Evolutionary conservation across 1,284 basidiomycete species (phyloP), one percentile per base, ranked within the genome.

Genomic region (Rhodotorula mucilaginosa): DNA sequence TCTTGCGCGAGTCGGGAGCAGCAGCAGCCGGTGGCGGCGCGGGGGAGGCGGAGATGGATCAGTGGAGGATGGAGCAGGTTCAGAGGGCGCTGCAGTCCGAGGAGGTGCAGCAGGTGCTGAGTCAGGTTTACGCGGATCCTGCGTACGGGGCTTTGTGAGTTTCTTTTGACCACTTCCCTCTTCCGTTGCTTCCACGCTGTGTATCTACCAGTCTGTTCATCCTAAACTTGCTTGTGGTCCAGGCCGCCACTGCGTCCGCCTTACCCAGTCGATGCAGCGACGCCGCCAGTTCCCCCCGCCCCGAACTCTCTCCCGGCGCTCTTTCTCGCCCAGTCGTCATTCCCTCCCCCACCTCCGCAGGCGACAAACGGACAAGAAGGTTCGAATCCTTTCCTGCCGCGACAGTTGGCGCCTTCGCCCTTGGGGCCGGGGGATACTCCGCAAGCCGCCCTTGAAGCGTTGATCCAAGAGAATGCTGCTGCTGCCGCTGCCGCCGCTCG

Each of bases 271-370:
- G 6, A 48, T 15, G 3, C n/a, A 8, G 13, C 58, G 2, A 23
- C 12, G 0, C 49, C 21, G 10, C 57, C 23, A 2, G 29, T 29
- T 1, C 64, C 3, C 19, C 69, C 19, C 15, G 21, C 34, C 13
- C 18, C 63, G 3, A 26, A 19, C 1, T 23, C 58, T 2, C 61
- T 76, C 31, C 13, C 70, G 12, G 29, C 67, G 5, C 56, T 62
- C 0, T 68, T 72, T 52, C 69, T 76, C 49, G 21, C 52, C 47
- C 5, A 48, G 1, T 15, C 58, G 34, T 26, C 51, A 15, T 63
- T 72, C 49, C 71, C 73, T 7, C 54, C 48, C 23, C 68, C 70
- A 16, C 57, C 72, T 2, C 26, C 21, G 2, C 34, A 68, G 10
- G 18, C 67, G 2, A 15, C 46, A 16, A n/a, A 12, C 44, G 44